Base-by-base conservation (phyloP, 352 stramenopile species). In the Pythium phragmiticola region DNA sequence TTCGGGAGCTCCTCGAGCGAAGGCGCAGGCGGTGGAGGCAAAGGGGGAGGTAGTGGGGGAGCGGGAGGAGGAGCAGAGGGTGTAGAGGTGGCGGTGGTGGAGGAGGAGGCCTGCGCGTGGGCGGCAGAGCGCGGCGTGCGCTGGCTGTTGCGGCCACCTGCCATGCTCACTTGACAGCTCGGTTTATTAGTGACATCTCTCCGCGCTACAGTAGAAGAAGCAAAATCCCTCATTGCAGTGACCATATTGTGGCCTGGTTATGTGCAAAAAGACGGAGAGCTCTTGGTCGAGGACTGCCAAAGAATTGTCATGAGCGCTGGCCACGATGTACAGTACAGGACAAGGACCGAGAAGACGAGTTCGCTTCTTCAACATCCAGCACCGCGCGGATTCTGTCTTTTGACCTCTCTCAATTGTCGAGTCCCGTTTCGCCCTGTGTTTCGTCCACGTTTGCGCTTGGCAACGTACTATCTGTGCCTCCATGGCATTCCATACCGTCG, bases 1-100 rank as follows among this genome's bases (percentile, higher is more conserved):
- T 73, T 73, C 23, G 41, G 34, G 19, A 73, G 36, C 3, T 66
- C 57, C 0, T 73, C 57, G 2, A 69, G 57, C 19, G 57, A 42
- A 17, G 56, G 30, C 5, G 37, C 41, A 1, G 45, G 50, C 49
- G 42, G n/a, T 14, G 59, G 42, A 46, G 59, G 46, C 7, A 61
- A 57, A n/a, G 59, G 59, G 42, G 59, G 65, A 30, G 65, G 59
- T 7, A 61, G 34, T 36, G 52, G 58, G 13, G 63, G 52, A 63
- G 57, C 23, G 17, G 33, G 7, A 28, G 37, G 16, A 30, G 28
- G 37, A 30, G 49, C 7, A 28, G n/a, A n/a, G 11, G 17, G 19
- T 5, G 33, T 17, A 30, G 54, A 49, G 39, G 54, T 23, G 54
- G 54, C 30, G 34, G 51, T 19, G 34, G 50, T 46, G 33, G 50